phyloP scores from a whole-genome alignment of 2,329 filamentous ascomycete genomes.

The Alternaria triticimaculans region DNA sequence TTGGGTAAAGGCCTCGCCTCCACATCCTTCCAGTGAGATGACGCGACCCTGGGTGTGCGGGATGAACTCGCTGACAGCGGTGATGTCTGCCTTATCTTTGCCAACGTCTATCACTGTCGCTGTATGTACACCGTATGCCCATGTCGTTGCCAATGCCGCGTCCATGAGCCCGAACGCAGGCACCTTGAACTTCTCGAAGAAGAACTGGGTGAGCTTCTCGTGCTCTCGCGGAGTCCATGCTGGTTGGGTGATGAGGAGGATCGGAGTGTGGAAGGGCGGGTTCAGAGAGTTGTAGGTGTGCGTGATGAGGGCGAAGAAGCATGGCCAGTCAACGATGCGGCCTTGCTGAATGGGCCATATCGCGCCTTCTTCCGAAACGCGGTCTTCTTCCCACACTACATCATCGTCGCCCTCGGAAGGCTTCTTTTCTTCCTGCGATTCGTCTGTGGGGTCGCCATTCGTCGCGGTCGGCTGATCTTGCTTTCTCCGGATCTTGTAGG shows the following conservation, averaged over 20 bases:
- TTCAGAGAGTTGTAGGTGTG: slow-evolving; percentile 90
- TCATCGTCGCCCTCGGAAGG: slow-evolving; percentile 60
- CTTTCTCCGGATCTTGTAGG: slow-evolving; percentile 73
- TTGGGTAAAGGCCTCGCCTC: slow-evolving; percentile 86
- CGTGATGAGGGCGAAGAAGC: slow-evolving; percentile 90
- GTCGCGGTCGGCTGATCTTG: slow-evolving; percentile 36
- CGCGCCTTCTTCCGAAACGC: slow-evolving; percentile 84
- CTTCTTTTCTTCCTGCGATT: slow-evolving; percentile 30
- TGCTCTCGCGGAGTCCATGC: slow-evolving; percentile 88
- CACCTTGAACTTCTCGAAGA: slow-evolving; percentile 97
- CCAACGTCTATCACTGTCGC: slow-evolving; percentile 92
- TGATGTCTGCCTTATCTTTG: slow-evolving; percentile 89
- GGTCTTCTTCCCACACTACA: slow-evolving; percentile 83
- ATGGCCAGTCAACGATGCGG: slow-evolving; percentile 86
- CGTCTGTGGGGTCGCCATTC: slow-evolving; percentile 41
- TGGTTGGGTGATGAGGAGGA: slow-evolving; percentile 87
- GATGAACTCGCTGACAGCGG: slow-evolving; percentile 82
- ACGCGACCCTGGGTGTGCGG: slow-evolving; percentile 73
- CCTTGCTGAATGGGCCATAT: slow-evolving; percentile 85
- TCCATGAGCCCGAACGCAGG: slow-evolving; percentile 92
- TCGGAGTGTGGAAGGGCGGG: slow-evolving; percentile 91
- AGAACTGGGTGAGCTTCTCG: slow-evolving; percentile 87
- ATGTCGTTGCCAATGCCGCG: slow-evolving; percentile 80
- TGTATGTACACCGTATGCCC: slow-evolving; percentile 80
- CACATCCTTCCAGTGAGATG: slow-evolving; percentile 69